Percentiles rank a stretch among this genome's conserved stretches.
Conservation (phyloP, 2,329 filamentous ascomycete genomes). For the Cyphellophora attinorum region DNA sequence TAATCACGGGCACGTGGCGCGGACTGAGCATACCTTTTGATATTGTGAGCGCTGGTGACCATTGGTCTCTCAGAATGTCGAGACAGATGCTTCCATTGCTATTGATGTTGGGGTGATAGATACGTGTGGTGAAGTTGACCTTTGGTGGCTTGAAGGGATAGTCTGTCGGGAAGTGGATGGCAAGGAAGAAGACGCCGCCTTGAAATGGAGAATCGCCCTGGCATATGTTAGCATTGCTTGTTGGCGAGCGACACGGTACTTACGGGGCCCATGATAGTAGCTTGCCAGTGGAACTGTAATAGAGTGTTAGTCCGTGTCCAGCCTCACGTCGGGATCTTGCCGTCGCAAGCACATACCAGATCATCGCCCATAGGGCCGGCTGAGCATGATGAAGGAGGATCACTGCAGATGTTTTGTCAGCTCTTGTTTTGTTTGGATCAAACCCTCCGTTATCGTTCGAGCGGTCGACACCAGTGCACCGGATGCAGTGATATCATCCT, state of each 20-base stretch:
- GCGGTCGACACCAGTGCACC: no score
- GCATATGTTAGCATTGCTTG: slow-evolving; percentile 2
- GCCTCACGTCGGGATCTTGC: slow-evolving; percentile 7
- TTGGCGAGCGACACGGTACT: no score
- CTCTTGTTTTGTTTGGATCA: neutral
- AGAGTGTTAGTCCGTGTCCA: no score
- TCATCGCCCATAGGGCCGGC: slow-evolving; percentile 95
- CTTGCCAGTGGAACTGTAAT: slow-evolving; percentile 99
- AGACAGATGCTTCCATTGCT: slow-evolving; percentile 98
- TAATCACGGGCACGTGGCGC: slow-evolving; percentile 1
- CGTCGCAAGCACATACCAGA: slow-evolving; percentile 58
- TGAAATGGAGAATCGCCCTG: slow-evolving; percentile 86
- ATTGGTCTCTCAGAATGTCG: slow-evolving; percentile 97
- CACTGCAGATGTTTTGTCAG: slow-evolving; percentile 44
- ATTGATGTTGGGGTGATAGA: slow-evolving; percentile 99
- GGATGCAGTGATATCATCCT: no score
- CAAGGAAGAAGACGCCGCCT: slow-evolving; percentile 96
- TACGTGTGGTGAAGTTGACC: slow-evolving; percentile 99
- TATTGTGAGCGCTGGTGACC: slow-evolving; percentile 96
- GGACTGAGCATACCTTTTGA: slow-evolving; percentile 66
- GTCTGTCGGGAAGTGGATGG: slow-evolving; percentile 98
- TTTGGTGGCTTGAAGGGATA: slow-evolving; percentile 99
- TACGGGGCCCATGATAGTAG: slow-evolving; percentile 99
- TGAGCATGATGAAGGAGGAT: slow-evolving; percentile 97
- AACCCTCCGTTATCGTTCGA: no score